Conservation (phyloP, 805 yeast genomes). For the Maudiozyma turicensis region DNA sequence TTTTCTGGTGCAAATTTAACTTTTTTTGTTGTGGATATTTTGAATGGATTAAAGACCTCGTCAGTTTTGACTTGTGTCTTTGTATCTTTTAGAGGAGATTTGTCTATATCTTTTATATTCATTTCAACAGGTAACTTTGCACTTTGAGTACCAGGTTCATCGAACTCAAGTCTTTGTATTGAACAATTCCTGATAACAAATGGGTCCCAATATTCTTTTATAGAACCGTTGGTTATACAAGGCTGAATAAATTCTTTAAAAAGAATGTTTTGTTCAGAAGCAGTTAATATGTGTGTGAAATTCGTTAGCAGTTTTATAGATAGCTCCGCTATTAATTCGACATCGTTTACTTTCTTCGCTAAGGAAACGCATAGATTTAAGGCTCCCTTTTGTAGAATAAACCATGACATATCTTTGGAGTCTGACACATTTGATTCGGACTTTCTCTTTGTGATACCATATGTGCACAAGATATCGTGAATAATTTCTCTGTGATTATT, state of each 20-base stretch:
- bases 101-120: constrained; percentile 2
- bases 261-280: constrained; percentile 46
- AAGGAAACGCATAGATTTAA: constrained; percentile 43
- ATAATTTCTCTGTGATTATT: constrained; percentile 36
- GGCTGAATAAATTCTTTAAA: constrained; percentile 24
- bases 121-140: constrained; percentile 11
- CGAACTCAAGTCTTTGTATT: constrained; percentile 25
- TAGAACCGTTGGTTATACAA: constrained; percentile 14
- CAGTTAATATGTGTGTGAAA: constrained; percentile 43
- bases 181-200: constrained; percentile 45
- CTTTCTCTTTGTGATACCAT: constrained; percentile 39
- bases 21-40: constrained; percentile 15
- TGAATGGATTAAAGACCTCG: constrained; percentile 49
- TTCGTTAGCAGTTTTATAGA: constrained; percentile 47
- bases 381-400: constrained; percentile 44
- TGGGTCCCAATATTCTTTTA: constrained; percentile 63
- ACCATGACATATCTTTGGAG: constrained; percentile 39
- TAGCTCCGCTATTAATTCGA: constrained; percentile 35
- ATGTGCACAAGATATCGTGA: constrained; percentile 40
- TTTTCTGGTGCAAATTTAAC: background rate
- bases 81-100: constrained; percentile 5
- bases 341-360: constrained; percentile 43
- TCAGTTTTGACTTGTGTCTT: constrained; percentile 28
- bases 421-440: constrained; percentile 25
- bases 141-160: constrained; percentile 9